Base-by-base conservation (phyloP, 257 asterid species). In the Fraxinus anomala region DNA sequence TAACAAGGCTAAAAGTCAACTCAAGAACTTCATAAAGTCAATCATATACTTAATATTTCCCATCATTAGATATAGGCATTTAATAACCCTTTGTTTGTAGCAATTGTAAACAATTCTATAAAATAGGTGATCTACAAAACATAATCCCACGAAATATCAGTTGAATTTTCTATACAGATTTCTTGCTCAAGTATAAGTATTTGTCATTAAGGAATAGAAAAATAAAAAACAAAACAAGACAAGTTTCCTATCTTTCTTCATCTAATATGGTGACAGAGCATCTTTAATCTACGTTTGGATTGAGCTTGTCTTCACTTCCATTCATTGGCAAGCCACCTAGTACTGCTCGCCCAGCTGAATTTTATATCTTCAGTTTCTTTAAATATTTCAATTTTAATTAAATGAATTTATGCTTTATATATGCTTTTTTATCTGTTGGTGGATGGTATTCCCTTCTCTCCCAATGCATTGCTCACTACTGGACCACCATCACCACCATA, bases 201-300 rank as follows among this genome's bases (percentile, higher is more conserved):
- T n/a, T 14, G 16, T 21, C 31, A 21, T 17, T 19, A 56, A 4
- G 26, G 26, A 6, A 56, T 56, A 56, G 24, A 56, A 56, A 19
- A 19, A 17, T 6, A 56, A 3, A 49, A 49, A 54, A 54, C 23
- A 54, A n/a, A 89, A 91, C 94, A 96, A 93, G 66, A 56, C 24
- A 17, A 21, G 10, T 56, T 56, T 56, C 67, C 30, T 21, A 8
- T 59, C 31, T 56, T 56, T n/a, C 30, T 7, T 59, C 31, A 7
- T 59, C 67, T 59, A 59, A n/a, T 8, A 59, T 59, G 67, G 67
- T 2, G 10, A 59, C 31, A 7, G 3, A 21, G 67, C 67, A 21
- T 24, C 4, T 59, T 21, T 3, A 59, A 21, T 59, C 31, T 0
- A 21, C 10, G 5, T 59, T 42, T 59, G 12, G 31, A 59, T 59